Conservation (phyloP, 441 rosid genomes). For the Erodium moschatum region DNA sequence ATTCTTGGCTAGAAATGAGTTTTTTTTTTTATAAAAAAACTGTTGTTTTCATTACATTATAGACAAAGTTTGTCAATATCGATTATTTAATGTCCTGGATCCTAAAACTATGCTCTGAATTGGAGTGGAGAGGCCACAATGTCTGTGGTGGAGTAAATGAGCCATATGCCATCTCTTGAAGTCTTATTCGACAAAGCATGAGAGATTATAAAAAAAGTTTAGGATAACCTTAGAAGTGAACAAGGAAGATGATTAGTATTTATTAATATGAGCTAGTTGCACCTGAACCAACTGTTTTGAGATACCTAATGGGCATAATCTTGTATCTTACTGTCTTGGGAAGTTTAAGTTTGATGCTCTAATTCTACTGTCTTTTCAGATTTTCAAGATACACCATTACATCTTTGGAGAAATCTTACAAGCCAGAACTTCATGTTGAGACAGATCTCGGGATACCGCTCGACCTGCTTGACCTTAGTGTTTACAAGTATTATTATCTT, state of each 20-base stretch:
- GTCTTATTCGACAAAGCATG: too few relatives aligned
- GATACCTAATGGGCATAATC: not conserved
- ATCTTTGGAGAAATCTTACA: slow-evolving; percentile 77
- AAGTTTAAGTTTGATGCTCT: slow-evolving; percentile 4
- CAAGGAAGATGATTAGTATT: not conserved
- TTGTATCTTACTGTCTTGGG: not conserved
- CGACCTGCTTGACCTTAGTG: slow-evolving; percentile 91
- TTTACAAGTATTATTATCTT: slow-evolving; percentile 71
- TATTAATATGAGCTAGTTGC: slow-evolving; percentile 2
- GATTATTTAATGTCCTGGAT: too few relatives aligned
- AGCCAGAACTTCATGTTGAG: slow-evolving; percentile 83
- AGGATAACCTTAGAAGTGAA: too few relatives aligned
- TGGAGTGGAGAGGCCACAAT: too few relatives aligned
- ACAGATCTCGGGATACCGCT: slow-evolving; percentile 98
- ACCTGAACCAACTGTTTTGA: not conserved
- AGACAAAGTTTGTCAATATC: too few relatives aligned
- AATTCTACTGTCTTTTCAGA: slow-evolving; percentile 35
- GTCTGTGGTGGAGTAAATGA: too few relatives aligned
- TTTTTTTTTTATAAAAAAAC: too few relatives aligned
- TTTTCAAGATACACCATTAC: slow-evolving; percentile 76
- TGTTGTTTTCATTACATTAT: too few relatives aligned
- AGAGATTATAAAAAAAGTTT: too few relatives aligned
- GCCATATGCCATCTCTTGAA: too few relatives aligned
- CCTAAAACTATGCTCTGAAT: too few relatives aligned
- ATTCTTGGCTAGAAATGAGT: too few relatives aligned